Conservation (phyloP, 228 moss, liverwort and hornwort species). For the Sphagnum fallax region DNA sequence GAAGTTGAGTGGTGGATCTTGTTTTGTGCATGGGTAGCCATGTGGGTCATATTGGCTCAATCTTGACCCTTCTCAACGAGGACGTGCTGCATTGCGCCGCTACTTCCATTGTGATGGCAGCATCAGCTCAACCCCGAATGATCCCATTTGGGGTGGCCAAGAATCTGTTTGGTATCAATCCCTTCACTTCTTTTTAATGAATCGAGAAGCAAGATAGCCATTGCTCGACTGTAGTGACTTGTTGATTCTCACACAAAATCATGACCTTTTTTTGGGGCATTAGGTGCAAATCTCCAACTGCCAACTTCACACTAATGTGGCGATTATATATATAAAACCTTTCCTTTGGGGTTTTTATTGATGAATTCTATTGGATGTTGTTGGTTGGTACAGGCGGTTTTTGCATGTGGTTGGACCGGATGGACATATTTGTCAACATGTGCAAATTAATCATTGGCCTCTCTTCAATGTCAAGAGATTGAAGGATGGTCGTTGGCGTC, state of each 20-base stretch:
- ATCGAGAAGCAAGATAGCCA: too few species aligned
- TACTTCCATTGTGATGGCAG: conserved; percentile 35
- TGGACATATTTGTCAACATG: conserved; percentile 2
- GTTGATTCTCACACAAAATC: too few species aligned
- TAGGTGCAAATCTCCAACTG: too few species aligned
- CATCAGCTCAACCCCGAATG: conserved; percentile 15
- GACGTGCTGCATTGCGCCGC: conserved; percentile 27
- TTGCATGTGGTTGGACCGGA: neutral
- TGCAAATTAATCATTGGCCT: conserved; percentile 46
- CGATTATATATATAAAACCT: too few species aligned
- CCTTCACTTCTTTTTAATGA: too few species aligned
- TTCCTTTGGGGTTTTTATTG: too few species aligned
- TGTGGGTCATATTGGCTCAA: conserved; percentile 32
- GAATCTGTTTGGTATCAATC: conserved; percentile 18
- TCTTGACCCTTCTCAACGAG: conserved; percentile 22
- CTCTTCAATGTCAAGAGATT: conserved; percentile 12
- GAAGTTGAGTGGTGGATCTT: neutral
- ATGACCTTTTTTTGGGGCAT: too few species aligned
- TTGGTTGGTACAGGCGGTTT: neutral
- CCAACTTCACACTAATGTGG: too few species aligned
- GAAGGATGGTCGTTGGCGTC: conserved; percentile 31
- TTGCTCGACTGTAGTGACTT: too few species aligned
- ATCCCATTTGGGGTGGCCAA: conserved; percentile 43
- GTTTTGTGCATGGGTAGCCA: neutral
- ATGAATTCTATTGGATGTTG: too few species aligned